Percentiles rank a stretch among this genome's conserved stretches.
Conservation (phyloP, 75 land plant species). For the Cunninghamia lanceolata region DNA sequence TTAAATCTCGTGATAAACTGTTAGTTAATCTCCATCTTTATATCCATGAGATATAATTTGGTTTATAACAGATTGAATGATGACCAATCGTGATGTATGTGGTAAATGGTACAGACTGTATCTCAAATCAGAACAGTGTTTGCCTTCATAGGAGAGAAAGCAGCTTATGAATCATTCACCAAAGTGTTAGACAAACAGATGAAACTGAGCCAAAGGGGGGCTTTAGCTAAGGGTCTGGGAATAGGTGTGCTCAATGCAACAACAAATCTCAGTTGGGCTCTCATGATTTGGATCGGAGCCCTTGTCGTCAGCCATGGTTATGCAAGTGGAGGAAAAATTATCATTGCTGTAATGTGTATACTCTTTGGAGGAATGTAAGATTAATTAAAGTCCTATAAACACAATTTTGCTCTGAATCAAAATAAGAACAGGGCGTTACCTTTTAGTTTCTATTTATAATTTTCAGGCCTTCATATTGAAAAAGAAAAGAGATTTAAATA, state of each 20-base stretch:
- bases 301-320: slow-evolving; percentile 23
- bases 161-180: slow-evolving; percentile 29
- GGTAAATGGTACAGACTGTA: slow-evolving; percentile 43
- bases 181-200: slow-evolving; percentile 23
- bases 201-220: slow-evolving; percentile 27
- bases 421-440: neutral
- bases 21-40: no score
- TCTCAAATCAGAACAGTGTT: slow-evolving; percentile 48
- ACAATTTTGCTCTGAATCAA: neutral
- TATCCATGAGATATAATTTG: no score
- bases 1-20: no score
- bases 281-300: no score
- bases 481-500: no score
- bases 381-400: neutral
- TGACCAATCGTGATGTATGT: no score
- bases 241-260: slow-evolving; percentile 27
- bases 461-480: neutral
- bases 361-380: slow-evolving; percentile 56
- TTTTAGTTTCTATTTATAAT: no score
- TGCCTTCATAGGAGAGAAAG: slow-evolving; percentile 45
- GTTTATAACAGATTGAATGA: no score
- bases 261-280: no score
- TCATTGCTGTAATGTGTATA: slow-evolving; percentile 55
- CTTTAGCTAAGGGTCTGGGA: slow-evolving; percentile 41
- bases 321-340: slow-evolving; percentile 50